Evolutionary conservation across 805 yeast genomes (phyloP), one percentile per base, ranked within the genome.

Genomic region (Yarrowia deformans): DNA sequence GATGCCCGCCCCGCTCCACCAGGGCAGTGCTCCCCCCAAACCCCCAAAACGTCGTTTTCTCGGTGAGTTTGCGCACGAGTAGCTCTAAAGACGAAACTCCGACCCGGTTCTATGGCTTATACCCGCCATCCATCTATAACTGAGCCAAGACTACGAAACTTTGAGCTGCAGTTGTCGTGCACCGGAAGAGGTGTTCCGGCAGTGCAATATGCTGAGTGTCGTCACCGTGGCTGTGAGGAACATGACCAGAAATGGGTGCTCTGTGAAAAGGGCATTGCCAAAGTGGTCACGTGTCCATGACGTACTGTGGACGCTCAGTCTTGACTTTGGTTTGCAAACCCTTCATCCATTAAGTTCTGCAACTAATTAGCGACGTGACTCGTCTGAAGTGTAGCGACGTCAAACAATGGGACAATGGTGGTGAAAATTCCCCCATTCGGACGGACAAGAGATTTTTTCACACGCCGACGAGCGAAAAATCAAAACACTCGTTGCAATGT

Each of bases 1-100:
- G 40, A 37, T 8, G 42, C 58, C 58, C 43, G 37, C 58, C 54
- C 32, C 32, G 13, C 43, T 52, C 58, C 45, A 19, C 45, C 45
- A 6, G 60, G 60, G 60, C 60, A 54, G 60, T 54, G 60, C 60
- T 9, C 18, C 40, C 35, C 37, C n/a, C 40, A 32, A 37, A 18
- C 19, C 58, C 58, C 37, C 37, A 49, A 49, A 13, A 3, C 46
- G 46, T n/a, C 46, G 46, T n/a, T 12, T 42, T 6, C 46, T 12
- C 3, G 19, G 46, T 23, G 29, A 23, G 23, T 6, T n/a, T 23
- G 1, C 7, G 19, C 8, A 6, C 12, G 29, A 23, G 29, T 23
- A 23, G 29, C 29, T 23, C 29, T 23, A 7, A 8, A 23, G 52
- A 23, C 35, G 16, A 9, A 50, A 34, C 39, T 32, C 40, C 55